Conservation (phyloP, 1,139 yeast species). For the Suhomyces wounanorum region DNA sequence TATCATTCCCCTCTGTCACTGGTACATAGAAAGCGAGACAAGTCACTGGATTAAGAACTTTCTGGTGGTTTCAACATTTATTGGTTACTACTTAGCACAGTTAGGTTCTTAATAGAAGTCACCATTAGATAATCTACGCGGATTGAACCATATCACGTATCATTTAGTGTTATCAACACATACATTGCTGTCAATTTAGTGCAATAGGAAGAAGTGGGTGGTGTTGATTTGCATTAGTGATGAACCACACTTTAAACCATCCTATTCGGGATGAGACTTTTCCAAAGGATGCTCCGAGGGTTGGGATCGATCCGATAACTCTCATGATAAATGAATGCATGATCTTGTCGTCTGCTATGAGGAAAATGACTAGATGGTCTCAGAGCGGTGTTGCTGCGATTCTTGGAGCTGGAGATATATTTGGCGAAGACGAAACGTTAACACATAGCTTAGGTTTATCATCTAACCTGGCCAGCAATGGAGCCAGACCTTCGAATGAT, state of each 20-base stretch:
- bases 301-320: conserved; percentile 74
- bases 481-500: conserved; percentile 31
- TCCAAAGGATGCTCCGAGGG: conserved; percentile 7
- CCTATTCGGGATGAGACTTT: conserved; percentile 4
- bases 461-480: conserved; percentile 20
- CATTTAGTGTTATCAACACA: neutral
- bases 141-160: neutral
- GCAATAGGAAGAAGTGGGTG: neutral
- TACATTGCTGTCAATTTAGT: neutral
- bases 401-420: conserved; percentile 59
- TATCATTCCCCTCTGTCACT: neutral
- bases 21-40: neutral
- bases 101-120: neutral
- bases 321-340: conserved; percentile 88
- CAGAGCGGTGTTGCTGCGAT: conserved; percentile 90
- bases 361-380: conserved; percentile 79
- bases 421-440: conserved; percentile 36
- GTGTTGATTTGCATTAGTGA: neutral
- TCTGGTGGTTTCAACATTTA: neutral
- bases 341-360: conserved; percentile 84
- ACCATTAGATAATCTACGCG: neutral
- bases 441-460: conserved; percentile 29
- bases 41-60: neutral
- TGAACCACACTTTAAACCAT: neutral
- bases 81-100: neutral